Base-by-base conservation (phyloP, 345 rosid genomes). In the Pistacia vera region DNA sequence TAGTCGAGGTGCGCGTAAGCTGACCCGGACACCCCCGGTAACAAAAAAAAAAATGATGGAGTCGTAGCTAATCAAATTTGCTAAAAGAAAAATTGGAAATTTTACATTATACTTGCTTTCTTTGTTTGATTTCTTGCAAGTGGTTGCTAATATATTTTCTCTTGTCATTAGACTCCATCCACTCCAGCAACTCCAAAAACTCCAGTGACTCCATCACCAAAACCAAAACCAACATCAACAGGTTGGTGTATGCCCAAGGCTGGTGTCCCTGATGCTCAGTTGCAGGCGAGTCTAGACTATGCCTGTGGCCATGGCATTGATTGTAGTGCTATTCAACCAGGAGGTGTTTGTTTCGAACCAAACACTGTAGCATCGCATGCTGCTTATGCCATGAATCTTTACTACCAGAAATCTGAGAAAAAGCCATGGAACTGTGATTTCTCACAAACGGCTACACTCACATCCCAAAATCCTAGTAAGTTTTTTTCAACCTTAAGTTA, bases 301-400 rank as follows among this genome's bases (percentile, higher is more conserved):
- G 90, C 90, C 5, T 94, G 97, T 38, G 80, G 94, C 68, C 89
- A 85, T 0, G 90, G 92, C 60, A 66, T 83, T 3, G 91, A 92
- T 33, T 91, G 97, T 73, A 68, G 88, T 52, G 84, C 88, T 1
- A 83, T 94, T 64, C 88, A 82, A 80, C 90, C 90, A 14, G 96
- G 98, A 44, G 96, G 90, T 2, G 77, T 86, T 59, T 94, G 98
- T 83, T 92, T 87, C 30, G 92, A 90, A 35, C 98, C 98, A 5
- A 88, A 91, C 82, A 89, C 86, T 1, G 1, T 94, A 20, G 79
- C 63, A n/a, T 85, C 92, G 0, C 97, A 91, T 65, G 88, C 95
- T 14, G 85, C 97, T 18, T 94, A 78, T 73, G 98, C 97, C 82
- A 94, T 91, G 97, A 92, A 91, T 72, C 86, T 86, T 8, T 87